Evolutionary conservation across 768 basidiomycete genomes (phyloP), one percentile per base, ranked within the genome.

Genomic region (Hypholoma sublateritium): DNA sequence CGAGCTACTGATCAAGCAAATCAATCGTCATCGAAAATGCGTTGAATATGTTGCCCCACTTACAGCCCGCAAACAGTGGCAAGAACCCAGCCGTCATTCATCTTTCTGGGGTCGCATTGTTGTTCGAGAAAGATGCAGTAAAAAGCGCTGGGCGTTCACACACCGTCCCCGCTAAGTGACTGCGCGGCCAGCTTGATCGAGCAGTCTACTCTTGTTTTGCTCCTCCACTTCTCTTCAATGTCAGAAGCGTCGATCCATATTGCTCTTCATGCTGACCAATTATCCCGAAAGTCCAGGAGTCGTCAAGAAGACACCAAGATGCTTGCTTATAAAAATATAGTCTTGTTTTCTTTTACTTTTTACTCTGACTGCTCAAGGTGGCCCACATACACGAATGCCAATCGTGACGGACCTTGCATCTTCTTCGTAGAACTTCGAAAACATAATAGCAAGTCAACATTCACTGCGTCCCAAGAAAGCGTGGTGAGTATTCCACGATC

Each of bases 191-290:
- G 13, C 22, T 37, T 41, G 21, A 24, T 17, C 12, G 37, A 51
- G 36, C 50, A 51, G n/a, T 24, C 12, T 51, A 24, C 50, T 51
- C 50, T 12, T 37, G 24, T 41, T 37, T 36, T 51, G 24, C 50
- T 51, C 50, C 50, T 51, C 24, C 37, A 16, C 39, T 51, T 37
- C 32, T 35, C 35, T 48, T 25, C 48, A 51, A 34, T 34, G 21
- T 51, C 37, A 41, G 37, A 51, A 51, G 21, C 37, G 50, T 51
- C 50, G 37, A 51, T 51, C 50, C 21, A 17, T 35, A 50, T 4
- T 16, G 21, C 24, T 35, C 37, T 25, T 17, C 7, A 14, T 17
- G 50, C 50, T 51, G 35, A 51, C 50, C 36, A 51, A 51, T 51
- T 41, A 4, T 36, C 16, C 45, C 45, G 45, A 46, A 22, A 46